Evolutionary conservation across 257 asterid genomes (phyloP), one percentile per base, ranked within the genome.

Genomic region (Przewalskia tangutica): DNA sequence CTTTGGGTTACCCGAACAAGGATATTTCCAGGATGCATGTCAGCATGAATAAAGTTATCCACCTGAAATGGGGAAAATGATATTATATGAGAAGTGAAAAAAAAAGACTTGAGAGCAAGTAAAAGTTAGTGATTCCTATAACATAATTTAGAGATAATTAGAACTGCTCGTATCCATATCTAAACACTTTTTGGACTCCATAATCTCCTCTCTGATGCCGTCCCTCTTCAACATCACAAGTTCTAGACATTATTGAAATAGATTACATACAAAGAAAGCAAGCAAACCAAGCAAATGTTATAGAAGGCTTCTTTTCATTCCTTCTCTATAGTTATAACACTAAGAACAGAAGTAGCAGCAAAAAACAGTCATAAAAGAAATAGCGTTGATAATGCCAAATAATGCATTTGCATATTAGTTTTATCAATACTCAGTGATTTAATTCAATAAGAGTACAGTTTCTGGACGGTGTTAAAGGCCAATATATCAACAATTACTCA

Each of bases 11-110:
- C 88, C 40, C 90, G 84, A 64, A 87, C 90, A 81, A 87, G 90
- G 50, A 87, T 87, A 78, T 85, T 87, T 59, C 90, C 90, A 75
- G 88, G 90, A 84, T 87, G 90, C 90, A 87, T 85, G 84, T 87
- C 90, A 50, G 88, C 90, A 82, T 87, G 90, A 75, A 87, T 80
- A 83, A 87, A 87, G 82, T 87, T 87, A 85, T 87, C 90, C 36
- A 87, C 90, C 90, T 87, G 83, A 71, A 75, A 81, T 14, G 44
- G 42, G 59, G 46, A 71, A 44, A 11, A 7, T 11, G n/a, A 2
- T 36, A 79, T 23, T 53, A 11, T 32, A 16, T 82, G 66, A 77
- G 40, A 71, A 84, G 32, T 27, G 59, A 13, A 27, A 23, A 0
- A 27, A 16, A 7, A 6, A 73, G 8, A 7, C 23, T 12, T 3